Conservation (phyloP, 106 monocot species). For the Dendrobium chrysotoxum region DNA sequence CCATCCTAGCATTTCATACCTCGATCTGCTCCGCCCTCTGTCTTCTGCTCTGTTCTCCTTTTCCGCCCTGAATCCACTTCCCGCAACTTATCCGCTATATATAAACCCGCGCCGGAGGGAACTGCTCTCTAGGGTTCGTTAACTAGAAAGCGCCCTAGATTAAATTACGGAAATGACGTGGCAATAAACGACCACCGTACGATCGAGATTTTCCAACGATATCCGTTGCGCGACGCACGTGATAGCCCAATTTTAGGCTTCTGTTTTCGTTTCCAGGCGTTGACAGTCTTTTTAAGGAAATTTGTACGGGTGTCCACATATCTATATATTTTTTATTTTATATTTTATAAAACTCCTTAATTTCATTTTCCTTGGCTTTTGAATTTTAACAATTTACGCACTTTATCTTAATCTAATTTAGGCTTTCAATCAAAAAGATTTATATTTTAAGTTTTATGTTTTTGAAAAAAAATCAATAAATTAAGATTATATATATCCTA, state of each 20-base stretch:
- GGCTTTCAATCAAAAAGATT: too few species aligned
- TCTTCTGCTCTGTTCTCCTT: not conserved
- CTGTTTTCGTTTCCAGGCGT: too few species aligned
- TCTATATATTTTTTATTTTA: too few species aligned
- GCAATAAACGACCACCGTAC: not conserved
- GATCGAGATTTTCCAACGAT: not conserved
- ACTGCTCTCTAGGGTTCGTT: constrained; percentile 2
- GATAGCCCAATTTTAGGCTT: not conserved
- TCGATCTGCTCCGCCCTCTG: not conserved
- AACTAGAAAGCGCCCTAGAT: not conserved
- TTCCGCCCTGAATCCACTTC: not conserved
- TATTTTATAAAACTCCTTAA: too few species aligned
- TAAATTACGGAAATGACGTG: constrained; percentile 1
- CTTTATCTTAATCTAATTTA: too few species aligned
- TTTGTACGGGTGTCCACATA: too few species aligned
- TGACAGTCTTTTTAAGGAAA: too few species aligned
- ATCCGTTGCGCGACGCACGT: not conserved
- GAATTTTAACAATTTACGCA: too few species aligned
- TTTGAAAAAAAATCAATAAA: too few species aligned
- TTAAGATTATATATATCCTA: too few species aligned
- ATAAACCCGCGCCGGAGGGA: constrained; percentile 1
- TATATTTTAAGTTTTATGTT: too few species aligned
- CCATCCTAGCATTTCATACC: not conserved
- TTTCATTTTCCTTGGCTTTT: too few species aligned
- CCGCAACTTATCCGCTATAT: not conserved